A percentile compares a stretch with the other conserved stretches of the same genome.
Evolutionary conservation across 225 moss, liverwort and hornwort genomes (phyloP).

Genomic region (Asterella californica): DNA sequence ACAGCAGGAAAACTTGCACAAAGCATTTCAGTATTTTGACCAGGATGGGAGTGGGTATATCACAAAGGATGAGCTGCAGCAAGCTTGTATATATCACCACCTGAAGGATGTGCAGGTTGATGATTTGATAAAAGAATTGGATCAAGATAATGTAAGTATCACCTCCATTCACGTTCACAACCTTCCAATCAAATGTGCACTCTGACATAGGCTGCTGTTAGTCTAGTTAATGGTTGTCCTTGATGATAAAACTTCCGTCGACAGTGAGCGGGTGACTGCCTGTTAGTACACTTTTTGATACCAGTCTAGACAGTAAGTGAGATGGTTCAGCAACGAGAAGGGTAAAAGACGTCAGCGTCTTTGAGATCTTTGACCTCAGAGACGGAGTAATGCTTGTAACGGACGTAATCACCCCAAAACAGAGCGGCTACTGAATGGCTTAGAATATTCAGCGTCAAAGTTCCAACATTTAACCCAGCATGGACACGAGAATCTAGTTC

Average conservation of each 20-base stretch:
- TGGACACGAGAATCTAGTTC: background rate
- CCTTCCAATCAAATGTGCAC: background rate
- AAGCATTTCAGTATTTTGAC: conserved; percentile 39
- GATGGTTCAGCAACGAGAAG: background rate
- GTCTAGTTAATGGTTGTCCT: background rate
- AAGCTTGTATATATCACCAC: conserved; percentile 28
- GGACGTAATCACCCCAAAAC: too few relatives aligned
- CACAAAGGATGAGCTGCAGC: conserved; percentile 37
- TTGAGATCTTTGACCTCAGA: too few relatives aligned
- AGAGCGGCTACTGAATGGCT: too few relatives aligned
- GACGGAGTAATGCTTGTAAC: too few relatives aligned
- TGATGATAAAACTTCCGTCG: background rate
- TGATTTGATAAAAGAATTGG: conserved; percentile 40
- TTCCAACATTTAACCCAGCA: background rate
- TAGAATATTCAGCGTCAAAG: background rate
- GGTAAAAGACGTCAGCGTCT: too few relatives aligned
- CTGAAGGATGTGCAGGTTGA: conserved; percentile 25
- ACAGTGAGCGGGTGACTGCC: background rate
- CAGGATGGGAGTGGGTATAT: conserved; percentile 40
- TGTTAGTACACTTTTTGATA: background rate
- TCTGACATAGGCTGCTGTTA: too few relatives aligned
- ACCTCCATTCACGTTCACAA: background rate
- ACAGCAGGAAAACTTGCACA: conserved; percentile 39
- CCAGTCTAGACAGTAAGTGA: background rate
- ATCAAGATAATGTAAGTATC: conserved; percentile 28